These are phyloP conservation scores for Kalaharituber pfeilii DNA, from an alignment of 2,329 filamentous ascomycete genomes.

Conservation along the genomic window DNA sequence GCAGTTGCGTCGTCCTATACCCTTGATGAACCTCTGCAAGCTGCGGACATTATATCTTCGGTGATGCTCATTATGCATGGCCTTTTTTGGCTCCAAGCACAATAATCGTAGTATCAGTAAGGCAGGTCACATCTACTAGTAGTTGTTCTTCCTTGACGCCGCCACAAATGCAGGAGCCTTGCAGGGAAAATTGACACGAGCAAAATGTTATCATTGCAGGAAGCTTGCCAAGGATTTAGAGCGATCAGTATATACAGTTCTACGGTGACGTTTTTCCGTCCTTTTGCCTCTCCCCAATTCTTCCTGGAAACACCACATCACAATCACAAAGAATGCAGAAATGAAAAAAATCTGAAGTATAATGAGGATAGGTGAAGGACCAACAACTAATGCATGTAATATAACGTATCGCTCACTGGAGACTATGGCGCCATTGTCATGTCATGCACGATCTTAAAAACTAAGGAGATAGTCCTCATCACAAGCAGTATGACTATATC, in stretches of 20 bases:
- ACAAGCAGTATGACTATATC: conserved; percentile 56
- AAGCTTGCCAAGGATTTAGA: conserved; percentile 64
- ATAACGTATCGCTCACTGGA: neutral
- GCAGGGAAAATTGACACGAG: conserved; percentile 18
- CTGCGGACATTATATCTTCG: conserved; percentile 29
- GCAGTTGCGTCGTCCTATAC: conserved; percentile 41
- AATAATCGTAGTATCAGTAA: conserved; percentile 92
- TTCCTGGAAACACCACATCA: neutral
- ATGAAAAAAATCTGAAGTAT: too few relatives aligned
- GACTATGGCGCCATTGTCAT: neutral
- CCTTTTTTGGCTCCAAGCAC: conserved; percentile 86
- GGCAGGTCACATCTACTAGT: conserved; percentile 36
- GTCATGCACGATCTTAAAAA: conserved; percentile 47
- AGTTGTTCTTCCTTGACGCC: neutral
- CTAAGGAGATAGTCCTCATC: conserved; percentile 77
- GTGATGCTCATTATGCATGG: conserved; percentile 85
- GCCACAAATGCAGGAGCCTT: conserved; percentile 31
- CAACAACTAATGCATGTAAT: neutral
- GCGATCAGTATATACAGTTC: conserved; percentile 64
- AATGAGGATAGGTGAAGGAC: neutral
- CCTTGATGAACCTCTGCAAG: conserved; percentile 40
- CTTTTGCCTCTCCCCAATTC: conserved; percentile 26
- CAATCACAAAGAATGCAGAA: too few relatives aligned
- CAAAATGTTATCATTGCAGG: conserved; percentile 50
- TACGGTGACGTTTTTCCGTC: too few relatives aligned